These are phyloP conservation scores for Pseudotulostoma volvatum DNA, from an alignment of 495 filamentous ascomycete genomes.

Conservation along the genomic window DNA sequence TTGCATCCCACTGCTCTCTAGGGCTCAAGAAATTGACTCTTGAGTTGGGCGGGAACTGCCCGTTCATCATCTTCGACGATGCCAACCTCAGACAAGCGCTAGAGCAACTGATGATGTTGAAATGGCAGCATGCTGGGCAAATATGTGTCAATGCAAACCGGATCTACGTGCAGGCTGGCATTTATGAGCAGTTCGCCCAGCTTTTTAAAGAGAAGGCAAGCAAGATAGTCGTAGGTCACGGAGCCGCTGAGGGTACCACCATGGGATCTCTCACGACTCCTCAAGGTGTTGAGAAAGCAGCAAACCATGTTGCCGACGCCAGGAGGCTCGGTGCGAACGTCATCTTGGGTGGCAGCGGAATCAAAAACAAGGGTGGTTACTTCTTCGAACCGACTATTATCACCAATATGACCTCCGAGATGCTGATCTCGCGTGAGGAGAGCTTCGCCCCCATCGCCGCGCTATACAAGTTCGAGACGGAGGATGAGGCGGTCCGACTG, in stretches of 20 bases:
- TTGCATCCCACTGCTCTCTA: constrained; percentile 32
- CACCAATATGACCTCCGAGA: constrained; percentile 39
- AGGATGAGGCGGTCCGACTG: constrained; percentile 45
- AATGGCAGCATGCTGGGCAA: constrained; percentile 40
- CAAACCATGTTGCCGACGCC: constrained; percentile 46
- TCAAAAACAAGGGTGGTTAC: constrained; percentile 34
- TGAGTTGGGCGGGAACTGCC: constrained; percentile 47
- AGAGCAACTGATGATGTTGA: constrained; percentile 30
- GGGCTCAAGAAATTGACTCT: constrained; percentile 46
- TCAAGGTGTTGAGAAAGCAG: constrained; percentile 44
- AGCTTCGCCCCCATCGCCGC: constrained; percentile 54
- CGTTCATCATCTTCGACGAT: constrained; percentile 48
- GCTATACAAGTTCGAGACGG: constrained; percentile 51
- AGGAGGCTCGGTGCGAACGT: constrained; percentile 39
- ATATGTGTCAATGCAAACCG: constrained; percentile 46
- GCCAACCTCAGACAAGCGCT: constrained; percentile 33
- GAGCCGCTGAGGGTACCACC: constrained; percentile 37
- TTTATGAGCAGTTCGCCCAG: constrained; percentile 28
- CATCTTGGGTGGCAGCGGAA: constrained; percentile 39
- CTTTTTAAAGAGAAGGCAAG: constrained; percentile 37
- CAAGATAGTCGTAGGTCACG: constrained; percentile 48
- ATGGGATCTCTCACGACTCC: constrained; percentile 56
- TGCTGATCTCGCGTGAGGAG: constrained; percentile 53
- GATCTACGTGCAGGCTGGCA: constrained; percentile 37
- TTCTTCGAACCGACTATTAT: constrained; percentile 63